Conservation (phyloP, 2,329 filamentous ascomycete genomes). For the Madurella mycetomatis region DNA sequence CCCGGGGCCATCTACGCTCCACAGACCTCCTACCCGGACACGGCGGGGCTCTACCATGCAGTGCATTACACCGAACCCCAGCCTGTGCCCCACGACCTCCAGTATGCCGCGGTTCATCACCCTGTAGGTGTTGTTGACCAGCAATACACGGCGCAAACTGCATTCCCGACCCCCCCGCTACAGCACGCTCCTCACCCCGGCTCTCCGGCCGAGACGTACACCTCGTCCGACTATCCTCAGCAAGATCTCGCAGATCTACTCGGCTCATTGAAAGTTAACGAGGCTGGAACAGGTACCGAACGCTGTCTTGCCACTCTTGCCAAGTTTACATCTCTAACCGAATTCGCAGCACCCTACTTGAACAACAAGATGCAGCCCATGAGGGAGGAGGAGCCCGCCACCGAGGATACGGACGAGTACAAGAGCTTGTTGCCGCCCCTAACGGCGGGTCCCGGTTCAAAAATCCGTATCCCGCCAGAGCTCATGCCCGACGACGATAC, state of each 20-base stretch:
- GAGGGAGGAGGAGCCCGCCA: conserved; percentile 56
- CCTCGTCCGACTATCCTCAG: conserved; percentile 60
- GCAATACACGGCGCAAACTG: conserved; percentile 44
- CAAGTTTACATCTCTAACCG: not conserved
- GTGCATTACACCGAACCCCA: conserved; percentile 45
- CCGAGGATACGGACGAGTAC: conserved; percentile 69
- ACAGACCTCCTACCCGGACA: conserved; percentile 46
- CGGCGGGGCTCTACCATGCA: conserved; percentile 42
- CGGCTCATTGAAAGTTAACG: conserved; percentile 81
- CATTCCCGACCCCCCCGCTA: conserved; percentile 52
- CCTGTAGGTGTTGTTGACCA: conserved; percentile 48
- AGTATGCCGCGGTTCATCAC: conserved; percentile 51
- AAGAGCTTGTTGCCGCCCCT: conserved; percentile 67
- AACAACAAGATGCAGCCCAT: conserved; percentile 52
- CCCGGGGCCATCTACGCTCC: conserved; percentile 44
- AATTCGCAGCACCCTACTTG: conserved; percentile 70
- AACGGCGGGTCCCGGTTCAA: conserved; percentile 64
- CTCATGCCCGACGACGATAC: conserved; percentile 88
- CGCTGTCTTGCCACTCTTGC: not conserved
- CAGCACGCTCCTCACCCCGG: conserved; percentile 40
- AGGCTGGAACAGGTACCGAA: conserved; percentile 72
- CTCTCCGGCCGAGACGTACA: conserved; percentile 47
- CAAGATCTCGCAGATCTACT: conserved; percentile 74
- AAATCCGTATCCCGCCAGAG: conserved; percentile 83
- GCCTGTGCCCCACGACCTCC: conserved; percentile 43